Conservation (phyloP, 2,329 filamentous ascomycete species). For the Cladobotryum mycophilum region DNA sequence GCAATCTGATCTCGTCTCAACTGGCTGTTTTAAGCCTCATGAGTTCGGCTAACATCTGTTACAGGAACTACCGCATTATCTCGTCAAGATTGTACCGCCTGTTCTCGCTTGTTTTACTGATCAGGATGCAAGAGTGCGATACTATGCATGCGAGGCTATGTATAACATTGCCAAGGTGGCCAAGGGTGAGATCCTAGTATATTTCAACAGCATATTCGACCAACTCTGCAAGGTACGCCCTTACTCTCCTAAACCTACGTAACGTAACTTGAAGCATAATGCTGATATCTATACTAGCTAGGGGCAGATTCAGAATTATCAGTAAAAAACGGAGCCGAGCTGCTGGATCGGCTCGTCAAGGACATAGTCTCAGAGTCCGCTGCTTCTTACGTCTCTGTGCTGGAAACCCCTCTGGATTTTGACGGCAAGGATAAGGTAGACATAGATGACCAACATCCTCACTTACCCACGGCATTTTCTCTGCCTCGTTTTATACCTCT, state of each 20-base stretch:
- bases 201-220: conserved; percentile 98
- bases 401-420: conserved; percentile 53
- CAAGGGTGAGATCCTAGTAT: conserved; percentile 92
- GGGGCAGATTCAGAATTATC: conserved; percentile 94
- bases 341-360: conserved; percentile 90
- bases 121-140: conserved; percentile 92
- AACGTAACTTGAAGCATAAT: background rate
- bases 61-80: conserved; percentile 84
- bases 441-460: conserved; percentile 38
- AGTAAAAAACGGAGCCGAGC: conserved; percentile 95
- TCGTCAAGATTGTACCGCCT: conserved; percentile 90
- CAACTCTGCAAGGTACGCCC: conserved; percentile 78
- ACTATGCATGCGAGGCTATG: conserved; percentile 99
- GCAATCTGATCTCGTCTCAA: background rate
- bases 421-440: conserved; percentile 41
- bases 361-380: conserved; percentile 95
- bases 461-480: conserved; percentile 81
- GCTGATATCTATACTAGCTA: conserved; percentile 48
- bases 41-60: conserved; percentile 52
- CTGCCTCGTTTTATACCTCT: conserved; percentile 86
- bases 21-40: background rate
- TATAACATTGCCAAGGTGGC: conserved; percentile 99
- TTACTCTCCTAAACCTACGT: background rate
- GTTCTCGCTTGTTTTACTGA: conserved; percentile 97
- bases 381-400: conserved; percentile 85